Conservation (phyloP, 2,329 filamentous ascomycete genomes). For the Fusarium decemcellulare region DNA sequence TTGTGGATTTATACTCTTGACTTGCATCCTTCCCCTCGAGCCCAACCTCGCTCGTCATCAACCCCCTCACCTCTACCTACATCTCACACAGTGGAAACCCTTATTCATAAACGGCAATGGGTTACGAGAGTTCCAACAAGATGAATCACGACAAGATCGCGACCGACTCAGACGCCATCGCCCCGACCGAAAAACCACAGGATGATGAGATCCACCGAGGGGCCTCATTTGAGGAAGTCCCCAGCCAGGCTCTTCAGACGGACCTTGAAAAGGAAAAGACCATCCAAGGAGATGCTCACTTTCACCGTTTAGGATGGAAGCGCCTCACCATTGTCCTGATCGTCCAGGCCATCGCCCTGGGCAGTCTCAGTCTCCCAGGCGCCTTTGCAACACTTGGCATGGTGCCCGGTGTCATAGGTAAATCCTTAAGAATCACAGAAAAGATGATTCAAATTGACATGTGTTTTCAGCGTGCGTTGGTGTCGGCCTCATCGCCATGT, state of each 20-base stretch:
- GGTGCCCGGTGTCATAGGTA: not conserved
- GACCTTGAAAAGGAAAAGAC: constrained; percentile 10
- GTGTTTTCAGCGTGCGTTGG: not conserved
- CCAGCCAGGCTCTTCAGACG: not conserved
- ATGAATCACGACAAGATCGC: no score
- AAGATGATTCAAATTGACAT: no score
- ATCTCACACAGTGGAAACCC: no score
- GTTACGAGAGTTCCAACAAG: no score
- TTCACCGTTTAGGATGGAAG: not conserved
- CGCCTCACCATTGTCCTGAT: not conserved
- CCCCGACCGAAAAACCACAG: not conserved
- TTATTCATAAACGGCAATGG: no score
- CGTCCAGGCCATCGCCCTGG: constrained; percentile 3
- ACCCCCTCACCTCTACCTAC: no score
- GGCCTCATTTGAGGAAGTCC: not conserved
- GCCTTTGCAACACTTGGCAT: constrained; percentile 2
- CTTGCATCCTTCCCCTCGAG: no score
- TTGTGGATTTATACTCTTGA: no score
- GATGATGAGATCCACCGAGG: constrained; percentile 4
- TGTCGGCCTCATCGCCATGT: constrained; percentile 6
- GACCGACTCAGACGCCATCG: not conserved
- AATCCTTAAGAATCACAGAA: no score
- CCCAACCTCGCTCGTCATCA: no score
- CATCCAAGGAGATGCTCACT: not conserved
- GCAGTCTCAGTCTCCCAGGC: not conserved